A percentile compares a stretch with the other conserved stretches of the same genome.
phyloP scores from a whole-genome alignment of 805 yeast genomes.

The Yarrowia alimentaria region DNA sequence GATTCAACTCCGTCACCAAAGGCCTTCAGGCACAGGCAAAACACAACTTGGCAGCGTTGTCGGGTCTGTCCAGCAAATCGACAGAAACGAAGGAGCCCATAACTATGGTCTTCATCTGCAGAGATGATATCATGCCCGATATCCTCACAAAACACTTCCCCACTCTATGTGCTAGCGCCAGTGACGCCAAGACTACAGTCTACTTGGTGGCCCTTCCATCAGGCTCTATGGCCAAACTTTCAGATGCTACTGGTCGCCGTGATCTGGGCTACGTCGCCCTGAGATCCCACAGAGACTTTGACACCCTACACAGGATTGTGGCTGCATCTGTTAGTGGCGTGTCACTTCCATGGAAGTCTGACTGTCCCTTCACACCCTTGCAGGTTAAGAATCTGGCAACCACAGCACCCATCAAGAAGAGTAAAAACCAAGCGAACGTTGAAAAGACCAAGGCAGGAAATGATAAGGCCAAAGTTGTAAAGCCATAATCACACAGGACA shows the following conservation, averaged over 20 bases:
- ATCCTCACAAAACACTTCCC: conserved; percentile 33
- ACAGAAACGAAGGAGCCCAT: conserved; percentile 10
- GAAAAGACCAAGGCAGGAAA: conserved; percentile 1
- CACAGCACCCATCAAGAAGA: conserved; percentile 21
- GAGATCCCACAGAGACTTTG: conserved; percentile 18
- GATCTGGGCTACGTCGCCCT: conserved; percentile 11
- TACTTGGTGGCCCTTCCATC: conserved; percentile 7
- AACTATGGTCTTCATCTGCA: conserved; percentile 32
- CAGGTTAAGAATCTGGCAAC: conserved; percentile 21
- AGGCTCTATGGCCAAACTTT: conserved; percentile 14
- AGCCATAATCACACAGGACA: too few relatives aligned
- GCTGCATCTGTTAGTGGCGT: background rate
- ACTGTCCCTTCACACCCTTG: conserved; percentile 1
- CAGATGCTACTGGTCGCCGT: background rate
- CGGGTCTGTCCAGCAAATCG: too few relatives aligned
- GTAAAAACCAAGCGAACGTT: conserved; percentile 17
- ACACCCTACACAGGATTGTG: background rate
- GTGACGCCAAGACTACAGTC: background rate
- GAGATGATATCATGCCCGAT: conserved; percentile 33
- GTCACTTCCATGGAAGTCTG: conserved; percentile 6
- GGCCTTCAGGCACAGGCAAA: conserved; percentile 8
- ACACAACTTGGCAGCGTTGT: conserved; percentile 3
- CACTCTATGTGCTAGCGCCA: conserved; percentile 29
- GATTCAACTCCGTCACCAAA: conserved; percentile 23
- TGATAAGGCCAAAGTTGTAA: background rate